These are phyloP conservation scores for Anthostomella pinea DNA, from an alignment of 2,329 filamentous ascomycete species.

Conservation along the genomic window DNA sequence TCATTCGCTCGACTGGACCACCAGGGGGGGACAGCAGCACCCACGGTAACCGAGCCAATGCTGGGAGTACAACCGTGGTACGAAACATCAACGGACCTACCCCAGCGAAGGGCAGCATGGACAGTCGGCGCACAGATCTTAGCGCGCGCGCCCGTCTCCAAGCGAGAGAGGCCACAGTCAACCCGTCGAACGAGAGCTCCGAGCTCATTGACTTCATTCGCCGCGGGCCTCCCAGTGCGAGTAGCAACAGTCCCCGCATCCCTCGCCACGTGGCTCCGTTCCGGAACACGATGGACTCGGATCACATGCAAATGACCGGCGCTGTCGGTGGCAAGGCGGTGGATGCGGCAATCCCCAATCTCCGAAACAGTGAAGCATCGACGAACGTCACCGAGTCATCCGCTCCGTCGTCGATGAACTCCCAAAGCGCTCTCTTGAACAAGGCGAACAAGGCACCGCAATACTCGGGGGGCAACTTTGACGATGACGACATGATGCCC, in stretches of 20 bases:
- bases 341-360: slow-evolving; percentile 55
- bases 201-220: slow-evolving; percentile 96
- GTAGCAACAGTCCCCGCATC: slow-evolving; percentile 65
- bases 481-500: slow-evolving; percentile 57
- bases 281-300: slow-evolving; percentile 80
- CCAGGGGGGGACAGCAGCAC: slow-evolving; percentile 37
- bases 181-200: slow-evolving; percentile 65
- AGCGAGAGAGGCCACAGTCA: slow-evolving; percentile 68
- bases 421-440: slow-evolving; percentile 65
- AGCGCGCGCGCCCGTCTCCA: slow-evolving; percentile 56
- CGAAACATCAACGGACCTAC: slow-evolving; percentile 34
- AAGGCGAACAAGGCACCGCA: slow-evolving; percentile 39
- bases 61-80: slow-evolving; percentile 20
- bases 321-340: slow-evolving; percentile 54
- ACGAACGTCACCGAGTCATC: slow-evolving; percentile 58
- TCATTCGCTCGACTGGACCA: slow-evolving; percentile 82
- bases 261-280: slow-evolving; percentile 83
- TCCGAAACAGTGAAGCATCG: slow-evolving; percentile 56
- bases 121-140: slow-evolving; percentile 37
- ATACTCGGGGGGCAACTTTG: slow-evolving; percentile 38
- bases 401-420: slow-evolving; percentile 66
- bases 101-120: slow-evolving; percentile 35
- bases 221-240: slow-evolving; percentile 67
- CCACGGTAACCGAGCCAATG: slow-evolving; percentile 21
- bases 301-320: slow-evolving; percentile 57